These are phyloP conservation scores for Hypoxylon sp. DNA, from an alignment of 2,329 filamentous ascomycete genomes.

Conservation along the genomic window DNA sequence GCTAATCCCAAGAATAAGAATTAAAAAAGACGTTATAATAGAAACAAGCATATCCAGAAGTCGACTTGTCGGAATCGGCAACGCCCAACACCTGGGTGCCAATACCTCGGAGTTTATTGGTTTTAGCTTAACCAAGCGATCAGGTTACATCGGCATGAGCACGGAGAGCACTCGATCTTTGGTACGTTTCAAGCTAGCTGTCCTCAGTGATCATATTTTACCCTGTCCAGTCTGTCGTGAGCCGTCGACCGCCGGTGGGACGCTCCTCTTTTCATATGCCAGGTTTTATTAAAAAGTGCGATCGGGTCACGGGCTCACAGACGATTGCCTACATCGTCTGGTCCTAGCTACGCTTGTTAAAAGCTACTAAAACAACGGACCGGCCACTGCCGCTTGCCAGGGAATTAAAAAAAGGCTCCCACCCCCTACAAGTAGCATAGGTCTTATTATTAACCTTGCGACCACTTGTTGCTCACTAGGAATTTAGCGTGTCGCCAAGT, in stretches of 20 bases:
- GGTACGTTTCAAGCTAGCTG: slow-evolving; percentile 54
- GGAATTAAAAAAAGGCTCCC: slow-evolving; percentile 22
- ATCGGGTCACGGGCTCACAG: slow-evolving; percentile 48
- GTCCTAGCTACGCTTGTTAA: slow-evolving; percentile 43
- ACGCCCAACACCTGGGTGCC: slow-evolving; percentile 40
- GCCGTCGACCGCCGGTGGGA: slow-evolving; percentile 49
- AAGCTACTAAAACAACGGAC: slow-evolving; percentile 44
- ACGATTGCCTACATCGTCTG: slow-evolving; percentile 42
- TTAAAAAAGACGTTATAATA: background rate
- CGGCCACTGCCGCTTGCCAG: slow-evolving; percentile 45
- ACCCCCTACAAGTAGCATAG: slow-evolving; percentile 37
- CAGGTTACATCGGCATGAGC: slow-evolving; percentile 51
- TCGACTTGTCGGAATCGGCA: slow-evolving; percentile 36
- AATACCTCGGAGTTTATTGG: slow-evolving; percentile 45
- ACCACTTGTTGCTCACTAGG: slow-evolving; percentile 29
- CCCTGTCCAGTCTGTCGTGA: slow-evolving; percentile 45
- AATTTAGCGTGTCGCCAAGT: slow-evolving; percentile 32
- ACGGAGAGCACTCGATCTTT: slow-evolving; percentile 48
- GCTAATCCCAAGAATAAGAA: slow-evolving; percentile 24
- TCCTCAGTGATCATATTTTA: slow-evolving; percentile 44
- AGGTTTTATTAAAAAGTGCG: slow-evolving; percentile 47
- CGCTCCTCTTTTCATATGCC: slow-evolving; percentile 51
- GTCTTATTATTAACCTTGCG: slow-evolving; percentile 38
- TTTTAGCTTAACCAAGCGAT: slow-evolving; percentile 47
- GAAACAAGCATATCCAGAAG: slow-evolving; percentile 26